Conservation (phyloP, 2,329 filamentous ascomycete genomes). For the Trichoderma pleuroti region DNA sequence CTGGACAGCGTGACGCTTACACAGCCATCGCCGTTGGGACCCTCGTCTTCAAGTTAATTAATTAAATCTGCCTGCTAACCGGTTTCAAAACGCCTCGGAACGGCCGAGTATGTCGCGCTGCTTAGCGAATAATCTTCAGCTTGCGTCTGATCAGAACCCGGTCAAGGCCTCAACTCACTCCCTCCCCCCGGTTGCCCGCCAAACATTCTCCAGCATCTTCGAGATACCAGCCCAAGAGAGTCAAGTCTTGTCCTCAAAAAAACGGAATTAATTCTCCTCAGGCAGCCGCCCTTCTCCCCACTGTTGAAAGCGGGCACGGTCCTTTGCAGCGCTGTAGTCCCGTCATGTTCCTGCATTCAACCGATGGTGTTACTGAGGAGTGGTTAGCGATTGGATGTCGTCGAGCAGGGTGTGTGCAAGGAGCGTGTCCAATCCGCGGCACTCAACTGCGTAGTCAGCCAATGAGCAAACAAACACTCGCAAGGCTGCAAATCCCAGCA, state of each 20-base stretch:
- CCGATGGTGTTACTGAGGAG: not conserved
- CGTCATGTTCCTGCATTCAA: conserved; percentile 5
- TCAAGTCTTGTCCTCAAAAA: not conserved
- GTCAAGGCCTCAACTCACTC: not conserved
- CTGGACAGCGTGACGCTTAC: not conserved
- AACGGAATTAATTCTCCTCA: not conserved
- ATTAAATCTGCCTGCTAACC: not conserved
- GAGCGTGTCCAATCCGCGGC: not conserved
- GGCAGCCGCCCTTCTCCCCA: not conserved
- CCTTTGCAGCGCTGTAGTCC: not conserved
- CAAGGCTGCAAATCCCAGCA: conserved; percentile 1
- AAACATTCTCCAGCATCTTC: not conserved
- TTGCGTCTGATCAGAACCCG: not conserved
- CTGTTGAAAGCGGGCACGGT: not conserved
- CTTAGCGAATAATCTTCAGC: not conserved
- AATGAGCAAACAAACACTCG: not conserved
- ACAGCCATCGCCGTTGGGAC: not conserved
- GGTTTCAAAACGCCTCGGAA: not conserved
- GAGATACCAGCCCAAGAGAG: not conserved
- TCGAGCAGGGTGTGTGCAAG: not conserved
- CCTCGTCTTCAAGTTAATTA: not conserved
- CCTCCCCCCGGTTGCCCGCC: not conserved
- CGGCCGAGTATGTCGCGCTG: not conserved
- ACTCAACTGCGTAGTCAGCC: not conserved
- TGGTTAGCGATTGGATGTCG: conserved; percentile 14